Base-by-base conservation (phyloP, 352 stramenopile species). In the Thalassiosira livingstoniorum region DNA sequence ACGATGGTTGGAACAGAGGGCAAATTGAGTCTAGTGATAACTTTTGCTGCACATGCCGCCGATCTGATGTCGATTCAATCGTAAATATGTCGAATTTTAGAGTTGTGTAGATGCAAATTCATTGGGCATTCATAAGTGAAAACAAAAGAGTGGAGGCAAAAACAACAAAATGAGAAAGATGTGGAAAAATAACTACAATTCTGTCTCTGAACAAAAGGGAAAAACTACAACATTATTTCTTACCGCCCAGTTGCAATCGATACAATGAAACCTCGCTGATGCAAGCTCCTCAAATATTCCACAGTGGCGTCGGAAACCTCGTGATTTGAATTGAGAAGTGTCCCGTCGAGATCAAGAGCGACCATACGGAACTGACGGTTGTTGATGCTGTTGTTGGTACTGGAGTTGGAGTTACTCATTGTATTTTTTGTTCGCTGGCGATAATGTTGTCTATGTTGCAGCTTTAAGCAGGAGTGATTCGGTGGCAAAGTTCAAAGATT, bases 331-430 rank as follows among this genome's bases (percentile, higher is more conserved):
- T 76, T 72, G 0, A 94, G 66, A 5, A 92, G 77, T 13, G 89
- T 94, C 21, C 89, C 89, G 77, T 94, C 89, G 13, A 94, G 65
- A 54, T 94, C 89, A 4, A 94, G 66, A 0, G 87, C 89, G 11
- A 91, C 78, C 76, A 92, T 89, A 11, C 72, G 69, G 35, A 62
- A 84, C 75, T 77, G 69, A 54, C 23, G 37, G 15, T 13, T 58
- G n/a, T n/a, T n/a, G n/a, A n/a, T n/a, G n/a, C n/a, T n/a, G n/a
- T n/a, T n/a, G n/a, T n/a, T n/a, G n/a, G n/a, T n/a, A n/a, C n/a
- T n/a, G n/a, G n/a, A n/a, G n/a, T n/a, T n/a, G n/a, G n/a, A n/a
- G n/a, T n/a, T n/a, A n/a, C n/a, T n/a, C n/a, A n/a, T n/a, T n/a
- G n/a, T n/a, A n/a, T n/a, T n/a, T n/a, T n/a, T n/a, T n/a, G n/a